Evolutionary conservation across 2,329 filamentous ascomycete species (phyloP).

Genomic region (Alternaria sp.): DNA sequence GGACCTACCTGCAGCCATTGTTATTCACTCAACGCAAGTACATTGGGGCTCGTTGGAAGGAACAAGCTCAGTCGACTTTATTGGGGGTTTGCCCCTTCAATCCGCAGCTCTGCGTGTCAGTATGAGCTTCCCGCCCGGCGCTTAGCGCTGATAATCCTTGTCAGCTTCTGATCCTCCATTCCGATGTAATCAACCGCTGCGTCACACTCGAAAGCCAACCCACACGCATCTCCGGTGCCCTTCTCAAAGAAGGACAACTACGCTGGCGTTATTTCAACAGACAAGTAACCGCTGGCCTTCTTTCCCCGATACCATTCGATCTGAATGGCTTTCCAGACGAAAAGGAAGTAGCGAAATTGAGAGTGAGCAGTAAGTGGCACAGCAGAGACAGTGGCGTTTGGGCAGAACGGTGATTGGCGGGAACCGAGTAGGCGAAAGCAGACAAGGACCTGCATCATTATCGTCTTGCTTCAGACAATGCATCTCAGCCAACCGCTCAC

Average conservation of each 20-base stretch:
- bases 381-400: neutral
- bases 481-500: neutral
- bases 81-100: neutral
- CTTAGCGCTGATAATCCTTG: neutral
- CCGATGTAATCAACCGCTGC: neutral
- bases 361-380: neutral
- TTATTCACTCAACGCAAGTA: neutral
- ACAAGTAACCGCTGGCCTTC: neutral
- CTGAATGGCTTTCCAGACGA: neutral
- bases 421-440: neutral
- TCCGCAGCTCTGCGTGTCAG: neutral
- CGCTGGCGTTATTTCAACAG: neutral
- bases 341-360: neutral
- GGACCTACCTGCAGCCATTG: neutral
- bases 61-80: neutral
- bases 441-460: neutral
- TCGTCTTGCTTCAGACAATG: neutral
- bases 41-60: neutral
- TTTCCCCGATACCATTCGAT: neutral
- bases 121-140: neutral
- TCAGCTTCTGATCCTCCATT: neutral
- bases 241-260: neutral
- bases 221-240: neutral
- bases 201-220: neutral
- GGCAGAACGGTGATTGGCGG: neutral